Conservation (phyloP, 306 rosid genomes). For the Leucaena leucocephala region DNA sequence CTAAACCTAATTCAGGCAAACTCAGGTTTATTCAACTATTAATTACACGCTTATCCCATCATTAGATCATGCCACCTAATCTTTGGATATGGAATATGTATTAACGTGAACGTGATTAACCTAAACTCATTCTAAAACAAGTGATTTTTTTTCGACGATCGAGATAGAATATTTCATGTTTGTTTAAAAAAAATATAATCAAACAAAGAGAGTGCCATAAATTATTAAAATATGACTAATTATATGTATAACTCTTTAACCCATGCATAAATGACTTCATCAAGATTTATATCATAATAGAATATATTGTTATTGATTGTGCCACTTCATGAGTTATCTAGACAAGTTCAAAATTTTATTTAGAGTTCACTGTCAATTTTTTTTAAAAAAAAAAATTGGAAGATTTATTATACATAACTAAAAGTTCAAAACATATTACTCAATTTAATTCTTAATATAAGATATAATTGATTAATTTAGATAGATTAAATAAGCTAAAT, state of each 20-base stretch:
- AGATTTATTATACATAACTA: no score
- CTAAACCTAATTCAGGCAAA: conserved; percentile 36
- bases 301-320: no score
- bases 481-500: no score
- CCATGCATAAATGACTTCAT: not conserved
- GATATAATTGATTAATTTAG: no score
- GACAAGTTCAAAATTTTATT: not conserved
- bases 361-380: not conserved
- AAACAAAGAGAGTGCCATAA: not conserved
- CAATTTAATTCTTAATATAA: no score
- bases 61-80: not conserved
- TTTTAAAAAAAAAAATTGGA: no score
- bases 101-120: not conserved
- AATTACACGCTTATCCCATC: not conserved
- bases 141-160: no score
- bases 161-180: not conserved
- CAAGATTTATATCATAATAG: not conserved
- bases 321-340: no score
- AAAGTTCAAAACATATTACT: not conserved
- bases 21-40: not conserved
- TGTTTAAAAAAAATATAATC: not conserved
- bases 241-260: not conserved
- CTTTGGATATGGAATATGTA: not conserved
- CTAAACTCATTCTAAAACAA: not conserved
- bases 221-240: not conserved